Evolutionary conservation across 129 eudicot genomes (phyloP).

Genomic region (Escallonia herrerae): DNA sequence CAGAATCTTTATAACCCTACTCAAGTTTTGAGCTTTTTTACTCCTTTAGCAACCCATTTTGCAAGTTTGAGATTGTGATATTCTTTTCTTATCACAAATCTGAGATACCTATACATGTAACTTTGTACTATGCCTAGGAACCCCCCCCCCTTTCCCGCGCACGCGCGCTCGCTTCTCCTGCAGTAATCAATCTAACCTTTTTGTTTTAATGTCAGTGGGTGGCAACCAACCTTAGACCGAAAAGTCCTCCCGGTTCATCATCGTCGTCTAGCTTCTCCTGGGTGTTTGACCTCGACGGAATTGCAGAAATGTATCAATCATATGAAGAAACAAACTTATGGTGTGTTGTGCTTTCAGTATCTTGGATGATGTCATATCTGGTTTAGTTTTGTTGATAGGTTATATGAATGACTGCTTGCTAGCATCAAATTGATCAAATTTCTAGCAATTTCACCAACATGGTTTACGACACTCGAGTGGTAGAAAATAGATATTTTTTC

Average conservation of each 20-base stretch:
- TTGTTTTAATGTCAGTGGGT: constrained; percentile 68
- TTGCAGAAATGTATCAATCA: constrained; percentile 86
- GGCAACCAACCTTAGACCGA: constrained; percentile 71
- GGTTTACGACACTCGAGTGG: too few relatives aligned
- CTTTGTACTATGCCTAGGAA: too few relatives aligned
- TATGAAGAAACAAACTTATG: constrained; percentile 90
- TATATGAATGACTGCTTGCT: background rate
- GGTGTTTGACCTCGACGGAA: constrained; percentile 81
- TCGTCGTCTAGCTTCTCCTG: constrained; percentile 57
- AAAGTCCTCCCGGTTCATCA: constrained; percentile 37
- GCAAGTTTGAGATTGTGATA: too few relatives aligned
- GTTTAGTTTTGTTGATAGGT: background rate
- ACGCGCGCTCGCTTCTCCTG: background rate
- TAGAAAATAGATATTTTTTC: too few relatives aligned
- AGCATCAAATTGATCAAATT: background rate
- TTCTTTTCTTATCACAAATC: too few relatives aligned
- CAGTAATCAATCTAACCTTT: background rate
- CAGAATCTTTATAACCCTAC: too few relatives aligned
- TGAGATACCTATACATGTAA: too few relatives aligned
- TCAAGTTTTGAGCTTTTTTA: too few relatives aligned
- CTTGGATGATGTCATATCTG: background rate
- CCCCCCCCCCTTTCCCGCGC: background rate
- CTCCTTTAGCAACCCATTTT: too few relatives aligned
- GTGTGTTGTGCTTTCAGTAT: constrained; percentile 22
- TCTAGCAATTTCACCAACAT: too few relatives aligned